A percentile compares a stretch with the other conserved stretches of the same genome.
Evolutionary conservation across 345 rosid genomes (phyloP).

Genomic region (Clarkia xantiana): DNA sequence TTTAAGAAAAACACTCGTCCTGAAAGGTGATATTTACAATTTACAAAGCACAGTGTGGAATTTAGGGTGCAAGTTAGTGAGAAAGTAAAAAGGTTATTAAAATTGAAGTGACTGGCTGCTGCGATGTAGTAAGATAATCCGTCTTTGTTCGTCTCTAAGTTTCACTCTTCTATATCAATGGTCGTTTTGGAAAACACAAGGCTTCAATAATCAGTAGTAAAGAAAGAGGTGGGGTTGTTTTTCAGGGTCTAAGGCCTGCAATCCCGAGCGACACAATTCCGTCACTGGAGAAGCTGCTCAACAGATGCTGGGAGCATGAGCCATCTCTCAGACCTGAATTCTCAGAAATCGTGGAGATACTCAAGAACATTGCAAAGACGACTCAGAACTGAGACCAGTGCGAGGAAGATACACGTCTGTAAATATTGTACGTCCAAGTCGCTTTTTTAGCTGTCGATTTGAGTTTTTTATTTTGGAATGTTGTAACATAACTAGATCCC

Average conservation of each 20-base stretch:
- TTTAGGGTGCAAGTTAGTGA: no score
- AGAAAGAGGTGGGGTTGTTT: slow-evolving; percentile 1
- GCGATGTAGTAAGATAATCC: no score
- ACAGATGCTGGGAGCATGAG: slow-evolving; percentile 51
- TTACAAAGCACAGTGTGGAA: no score
- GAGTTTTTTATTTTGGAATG: no score
- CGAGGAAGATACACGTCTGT: no score
- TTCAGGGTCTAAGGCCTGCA: slow-evolving; percentile 49
- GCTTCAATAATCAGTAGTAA: no score
- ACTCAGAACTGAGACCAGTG: slow-evolving; percentile 10
- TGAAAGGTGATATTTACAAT: background rate
- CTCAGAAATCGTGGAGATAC: slow-evolving; percentile 32
- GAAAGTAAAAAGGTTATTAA: no score
- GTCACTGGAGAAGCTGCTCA: slow-evolving; percentile 30
- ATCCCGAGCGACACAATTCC: slow-evolving; percentile 39
- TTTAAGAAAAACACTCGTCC: background rate
- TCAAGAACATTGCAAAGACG: slow-evolving; percentile 22
- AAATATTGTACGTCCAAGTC: no score
- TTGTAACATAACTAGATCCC: no score
- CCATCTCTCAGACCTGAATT: slow-evolving; percentile 51
- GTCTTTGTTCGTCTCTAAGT: background rate
- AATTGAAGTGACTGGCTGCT: no score
- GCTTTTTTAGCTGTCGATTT: no score
- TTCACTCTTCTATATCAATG: background rate
- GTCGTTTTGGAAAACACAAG: no score